A percentile compares a stretch with the other conserved stretches of the same genome.
These are phyloP conservation scores for Silene latifolia DNA, from an alignment of 148 eudicot species.

Conservation along the genomic window DNA sequence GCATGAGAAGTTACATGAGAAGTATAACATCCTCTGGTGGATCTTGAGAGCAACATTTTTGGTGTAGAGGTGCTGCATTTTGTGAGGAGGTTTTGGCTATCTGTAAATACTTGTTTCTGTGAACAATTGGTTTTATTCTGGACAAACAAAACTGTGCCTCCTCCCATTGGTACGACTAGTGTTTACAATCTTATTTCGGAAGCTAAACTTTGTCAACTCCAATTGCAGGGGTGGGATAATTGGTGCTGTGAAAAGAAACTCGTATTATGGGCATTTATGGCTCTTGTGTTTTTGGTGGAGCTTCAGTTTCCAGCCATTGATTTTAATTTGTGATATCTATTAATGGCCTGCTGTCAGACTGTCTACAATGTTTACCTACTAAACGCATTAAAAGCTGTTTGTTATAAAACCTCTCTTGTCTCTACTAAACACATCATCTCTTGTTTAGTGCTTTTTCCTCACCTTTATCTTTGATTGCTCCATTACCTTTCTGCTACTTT, in stretches of 20 bases:
- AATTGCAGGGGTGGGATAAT: background rate
- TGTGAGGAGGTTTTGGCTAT: background rate
- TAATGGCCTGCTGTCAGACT: background rate
- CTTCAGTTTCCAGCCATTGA: background rate
- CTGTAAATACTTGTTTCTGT: background rate
- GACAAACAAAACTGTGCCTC: background rate
- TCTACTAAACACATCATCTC: background rate
- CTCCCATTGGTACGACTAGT: background rate
- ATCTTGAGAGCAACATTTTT: background rate
- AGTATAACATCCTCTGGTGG: background rate
- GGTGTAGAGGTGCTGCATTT: background rate
- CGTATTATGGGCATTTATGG: background rate
- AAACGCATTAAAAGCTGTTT: background rate
- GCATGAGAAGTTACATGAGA: constrained; percentile 1
- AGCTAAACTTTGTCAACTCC: background rate
- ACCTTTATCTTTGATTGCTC: background rate
- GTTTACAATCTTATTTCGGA: background rate
- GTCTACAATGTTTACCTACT: background rate
- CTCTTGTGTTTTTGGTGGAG: background rate
- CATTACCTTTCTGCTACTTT: background rate
- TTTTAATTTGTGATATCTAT: background rate
- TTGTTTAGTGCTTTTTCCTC: background rate
- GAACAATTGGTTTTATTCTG: background rate
- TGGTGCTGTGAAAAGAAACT: background rate
- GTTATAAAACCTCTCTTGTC: background rate